Evolutionary conservation across 306 rosid species (phyloP).

Genomic region (Cicer chorassanicum): DNA sequence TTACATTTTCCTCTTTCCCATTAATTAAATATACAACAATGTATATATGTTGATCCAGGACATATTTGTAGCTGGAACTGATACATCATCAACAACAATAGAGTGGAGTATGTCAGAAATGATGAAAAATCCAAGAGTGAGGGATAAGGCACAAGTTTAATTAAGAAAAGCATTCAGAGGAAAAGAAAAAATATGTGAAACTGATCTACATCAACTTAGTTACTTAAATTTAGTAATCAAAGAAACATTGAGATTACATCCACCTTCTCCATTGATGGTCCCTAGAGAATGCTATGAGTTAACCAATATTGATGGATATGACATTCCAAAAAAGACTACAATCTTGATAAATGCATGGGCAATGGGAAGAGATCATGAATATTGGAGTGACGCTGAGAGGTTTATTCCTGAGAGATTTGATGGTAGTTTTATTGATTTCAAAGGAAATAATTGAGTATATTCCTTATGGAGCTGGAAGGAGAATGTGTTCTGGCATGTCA

Average conservation of each 20-base stretch:
- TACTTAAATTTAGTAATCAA: conserved; percentile 26
- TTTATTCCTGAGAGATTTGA: conserved; percentile 35
- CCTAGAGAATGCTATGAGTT: not conserved
- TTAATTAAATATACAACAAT: too few relatives aligned
- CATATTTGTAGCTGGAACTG: conserved; percentile 25
- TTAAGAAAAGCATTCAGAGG: conserved; percentile 8
- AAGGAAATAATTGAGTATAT: conserved; percentile 14
- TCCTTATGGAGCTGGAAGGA: conserved; percentile 21
- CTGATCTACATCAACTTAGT: conserved; percentile 16
- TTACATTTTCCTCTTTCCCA: too few relatives aligned
- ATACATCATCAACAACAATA: conserved; percentile 16
- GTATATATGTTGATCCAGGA: not conserved
- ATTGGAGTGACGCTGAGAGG: conserved; percentile 27
- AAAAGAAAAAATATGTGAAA: not conserved
- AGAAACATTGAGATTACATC: conserved; percentile 5
- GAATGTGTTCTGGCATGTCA: conserved; percentile 5
- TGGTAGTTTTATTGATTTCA: not conserved
- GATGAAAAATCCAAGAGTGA: conserved; percentile 36
- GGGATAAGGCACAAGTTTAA: conserved; percentile 30
- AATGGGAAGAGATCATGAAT: conserved; percentile 14
- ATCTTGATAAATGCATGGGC: conserved; percentile 13
- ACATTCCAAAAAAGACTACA: not conserved
- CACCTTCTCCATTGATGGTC: not conserved
- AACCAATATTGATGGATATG: not conserved
- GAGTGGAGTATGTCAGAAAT: conserved; percentile 42